Conservation (phyloP, 345 rosid species). For the Gossypium turneri region DNA sequence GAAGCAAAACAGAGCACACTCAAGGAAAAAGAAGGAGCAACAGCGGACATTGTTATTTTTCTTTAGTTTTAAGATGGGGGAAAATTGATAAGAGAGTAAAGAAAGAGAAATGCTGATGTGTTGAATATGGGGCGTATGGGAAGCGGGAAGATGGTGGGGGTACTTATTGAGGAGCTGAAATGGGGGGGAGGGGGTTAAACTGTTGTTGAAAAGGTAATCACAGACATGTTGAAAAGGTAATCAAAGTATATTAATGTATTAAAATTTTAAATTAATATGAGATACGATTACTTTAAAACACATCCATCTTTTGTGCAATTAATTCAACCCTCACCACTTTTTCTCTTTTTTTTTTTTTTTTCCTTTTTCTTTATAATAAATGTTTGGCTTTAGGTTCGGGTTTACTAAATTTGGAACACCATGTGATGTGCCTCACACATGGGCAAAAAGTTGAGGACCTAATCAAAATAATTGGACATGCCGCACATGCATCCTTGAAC, state of each 20-base stretch:
- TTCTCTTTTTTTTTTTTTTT: background rate
- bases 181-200: background rate
- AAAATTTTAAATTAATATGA: too few species aligned
- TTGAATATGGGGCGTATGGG: background rate
- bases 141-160: slow-evolving; percentile 18
- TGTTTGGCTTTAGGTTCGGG: background rate
- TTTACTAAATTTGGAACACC: slow-evolving; percentile 1
- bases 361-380: background rate
- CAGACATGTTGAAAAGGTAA: background rate
- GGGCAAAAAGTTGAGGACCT: background rate
- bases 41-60: background rate
- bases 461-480: background rate
- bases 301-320: background rate
- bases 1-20: slow-evolving; percentile 18
- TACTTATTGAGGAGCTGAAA: slow-evolving; percentile 18
- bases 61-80: background rate
- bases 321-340: too few species aligned
- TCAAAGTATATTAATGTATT: background rate
- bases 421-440: slow-evolving; percentile 34
- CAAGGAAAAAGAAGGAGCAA: background rate
- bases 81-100: background rate
- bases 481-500: background rate
- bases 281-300: too few species aligned
- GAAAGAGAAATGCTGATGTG: background rate
- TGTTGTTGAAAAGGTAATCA: background rate